These are phyloP conservation scores for Vitis hybrid DNA, from an alignment of 177 flowering plant species.

Conservation along the genomic window DNA sequence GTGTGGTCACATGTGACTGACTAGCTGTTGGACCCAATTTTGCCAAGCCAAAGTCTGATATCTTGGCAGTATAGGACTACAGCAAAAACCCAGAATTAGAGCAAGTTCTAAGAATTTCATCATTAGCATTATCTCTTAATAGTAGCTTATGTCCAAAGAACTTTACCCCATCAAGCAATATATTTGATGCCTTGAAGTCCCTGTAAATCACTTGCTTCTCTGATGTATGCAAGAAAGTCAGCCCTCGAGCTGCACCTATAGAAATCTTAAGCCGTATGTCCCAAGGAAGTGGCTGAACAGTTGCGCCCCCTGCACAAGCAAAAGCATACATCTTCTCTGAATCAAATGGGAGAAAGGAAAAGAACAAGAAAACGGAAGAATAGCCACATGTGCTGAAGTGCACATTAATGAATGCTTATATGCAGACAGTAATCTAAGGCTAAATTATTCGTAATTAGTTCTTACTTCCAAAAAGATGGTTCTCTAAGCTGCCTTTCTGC, in stretches of 20 bases:
- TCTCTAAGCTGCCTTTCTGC: conserved; percentile 83
- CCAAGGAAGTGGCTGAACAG: conserved; percentile 86
- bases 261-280: conserved; percentile 65
- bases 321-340: neutral
- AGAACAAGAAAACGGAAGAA: neutral
- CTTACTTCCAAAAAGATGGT: conserved; percentile 92
- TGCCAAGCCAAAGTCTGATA: conserved; percentile 96
- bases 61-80: conserved; percentile 72
- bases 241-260: conserved; percentile 89
- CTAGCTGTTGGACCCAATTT: conserved; percentile 82
- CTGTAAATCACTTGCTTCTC: conserved; percentile 80
- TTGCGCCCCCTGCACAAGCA: conserved; percentile 50
- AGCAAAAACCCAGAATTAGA: neutral
- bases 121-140: no score
- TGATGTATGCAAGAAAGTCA: conserved; percentile 75
- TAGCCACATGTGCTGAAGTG: neutral
- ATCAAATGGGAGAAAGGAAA: no score
- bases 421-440: neutral
- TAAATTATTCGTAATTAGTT: neutral
- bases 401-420: neutral
- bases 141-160: neutral
- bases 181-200: conserved; percentile 92
- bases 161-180: conserved; percentile 82
- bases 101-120: neutral
- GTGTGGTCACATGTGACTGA: conserved; percentile 86